A percentile compares a stretch with the other conserved stretches of the same genome.
Evolutionary conservation across 805 yeast species (phyloP).

Genomic region (Teunomyces cretensis): DNA sequence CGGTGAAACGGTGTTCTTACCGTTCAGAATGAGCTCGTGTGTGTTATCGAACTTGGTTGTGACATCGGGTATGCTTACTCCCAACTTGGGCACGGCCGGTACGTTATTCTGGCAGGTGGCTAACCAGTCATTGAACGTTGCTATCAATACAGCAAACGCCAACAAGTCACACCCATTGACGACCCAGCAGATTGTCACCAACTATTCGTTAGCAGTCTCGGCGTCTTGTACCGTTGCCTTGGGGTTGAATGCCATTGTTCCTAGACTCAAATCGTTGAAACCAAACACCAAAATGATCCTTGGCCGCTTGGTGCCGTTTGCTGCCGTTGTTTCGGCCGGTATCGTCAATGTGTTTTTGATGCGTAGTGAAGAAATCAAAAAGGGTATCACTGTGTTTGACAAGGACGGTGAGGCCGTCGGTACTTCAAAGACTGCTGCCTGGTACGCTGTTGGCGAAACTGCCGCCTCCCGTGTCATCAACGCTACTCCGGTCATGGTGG

Average conservation of each 20-base stretch:
- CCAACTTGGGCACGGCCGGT: conserved; percentile 84
- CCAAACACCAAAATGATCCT: conserved; percentile 69
- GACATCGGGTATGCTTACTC: conserved; percentile 97
- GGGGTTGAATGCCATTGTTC: conserved; percentile 90
- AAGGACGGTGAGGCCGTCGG: conserved; percentile 61
- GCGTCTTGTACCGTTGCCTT: conserved; percentile 96
- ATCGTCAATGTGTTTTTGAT: conserved; percentile 92
- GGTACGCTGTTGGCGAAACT: conserved; percentile 94
- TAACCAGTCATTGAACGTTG: conserved; percentile 94
- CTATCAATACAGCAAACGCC: conserved; percentile 93
- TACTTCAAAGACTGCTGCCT: conserved; percentile 81
- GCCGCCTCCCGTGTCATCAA: conserved; percentile 93
- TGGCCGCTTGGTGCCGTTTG: conserved; percentile 92
- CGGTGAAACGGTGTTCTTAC: conserved; percentile 87
- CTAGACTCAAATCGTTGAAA: conserved; percentile 68
- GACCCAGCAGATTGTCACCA: conserved; percentile 70
- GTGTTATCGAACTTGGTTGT: conserved; percentile 92
- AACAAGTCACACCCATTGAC: conserved; percentile 92
- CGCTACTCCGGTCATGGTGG: conserved; percentile 96
- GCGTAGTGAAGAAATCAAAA: conserved; percentile 92
- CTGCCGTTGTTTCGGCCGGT: conserved; percentile 98
- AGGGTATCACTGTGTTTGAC: conserved; percentile 75
- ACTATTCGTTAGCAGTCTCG: conserved; percentile 84
- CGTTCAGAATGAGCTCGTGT: conserved; percentile 96
- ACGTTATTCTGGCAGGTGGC: conserved; percentile 98